Conservation (phyloP, 805 yeast genomes). For the Nakazawaea ernobii region DNA sequence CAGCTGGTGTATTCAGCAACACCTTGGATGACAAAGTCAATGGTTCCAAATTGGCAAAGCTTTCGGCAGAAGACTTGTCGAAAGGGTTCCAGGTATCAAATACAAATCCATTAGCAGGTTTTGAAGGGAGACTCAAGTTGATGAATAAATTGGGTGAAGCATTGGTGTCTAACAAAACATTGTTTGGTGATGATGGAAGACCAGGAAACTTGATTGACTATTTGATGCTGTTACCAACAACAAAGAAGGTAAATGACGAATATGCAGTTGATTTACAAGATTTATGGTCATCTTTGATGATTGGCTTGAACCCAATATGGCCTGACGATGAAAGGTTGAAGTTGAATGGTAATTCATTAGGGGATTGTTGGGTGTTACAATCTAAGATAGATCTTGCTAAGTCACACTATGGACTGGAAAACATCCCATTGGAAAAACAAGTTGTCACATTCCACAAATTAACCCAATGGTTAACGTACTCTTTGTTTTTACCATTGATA, state of each 20-base stretch:
- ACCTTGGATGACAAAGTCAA: slow-evolving; percentile 34
- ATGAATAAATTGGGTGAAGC: slow-evolving; percentile 44
- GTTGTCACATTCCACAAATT: slow-evolving; percentile 61
- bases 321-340: slow-evolving; percentile 49
- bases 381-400: slow-evolving; percentile 21
- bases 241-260: slow-evolving; percentile 15
- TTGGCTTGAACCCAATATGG: slow-evolving; percentile 55
- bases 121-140: slow-evolving; percentile 45
- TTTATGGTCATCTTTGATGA: slow-evolving; percentile 52
- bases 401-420: slow-evolving; percentile 14
- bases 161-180: slow-evolving; percentile 28
- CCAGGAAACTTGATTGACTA: slow-evolving; percentile 51
- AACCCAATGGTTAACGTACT: slow-evolving; percentile 64
- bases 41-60: slow-evolving; percentile 31
- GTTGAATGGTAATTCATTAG: slow-evolving; percentile 45
- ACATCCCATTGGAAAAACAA: slow-evolving; percentile 28
- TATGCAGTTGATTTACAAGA: slow-evolving; percentile 35
- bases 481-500: slow-evolving; percentile 47
- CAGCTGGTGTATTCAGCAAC: slow-evolving; percentile 35
- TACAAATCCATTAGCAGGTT: slow-evolving; percentile 45
- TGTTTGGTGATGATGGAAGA: slow-evolving; percentile 32
- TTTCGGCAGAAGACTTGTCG: slow-evolving; percentile 30
- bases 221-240: slow-evolving; percentile 22
- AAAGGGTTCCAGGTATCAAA: slow-evolving; percentile 43
- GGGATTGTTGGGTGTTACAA: slow-evolving; percentile 56